Base-by-base conservation (phyloP, 768 basidiomycete genomes). In the Sistotremastrum niveocremeum region DNA sequence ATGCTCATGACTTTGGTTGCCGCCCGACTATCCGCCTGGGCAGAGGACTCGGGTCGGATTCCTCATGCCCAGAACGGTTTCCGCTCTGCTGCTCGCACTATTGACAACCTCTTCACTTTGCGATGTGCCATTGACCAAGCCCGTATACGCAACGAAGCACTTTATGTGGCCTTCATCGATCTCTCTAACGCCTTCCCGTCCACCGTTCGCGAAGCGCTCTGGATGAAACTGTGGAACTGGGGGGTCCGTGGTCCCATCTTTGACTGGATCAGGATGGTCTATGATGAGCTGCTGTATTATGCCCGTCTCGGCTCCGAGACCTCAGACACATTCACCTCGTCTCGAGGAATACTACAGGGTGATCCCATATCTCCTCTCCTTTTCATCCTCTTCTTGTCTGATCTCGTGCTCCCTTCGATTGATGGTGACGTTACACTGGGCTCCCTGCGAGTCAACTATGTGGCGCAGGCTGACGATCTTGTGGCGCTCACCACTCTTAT, bases 31-130 rank as follows among this genome's bases (percentile, higher is more conserved):
- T 42, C 37, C 1, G 48, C 37, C 1, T 62, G 47, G 49, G 50
- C 50, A 28, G 31, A 38, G n/a, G 42, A 41, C 4, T 46, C n/a
- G n/a, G 37, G 44, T 6, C 34, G 58, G 0, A 32, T 66, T 4
- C 62, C 62, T 0, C 46, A 43, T 1, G 56, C 59, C 0, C 64
- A 65, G 45, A 64, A 61, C 44, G 60, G 63, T 0, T 65, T 64
- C 41, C 45, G 60, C 3, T 38, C 41, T 1, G 52, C 50, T 1
- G 56, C 45, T 39, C 42, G 48, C 4, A 52, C 46, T 34, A 51
- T 42, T 28, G 50, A 56, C 45, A 52, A 52, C 44, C 41, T 37
- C n/a, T 38, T 50, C 29, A 52, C 53, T 31, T 48, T 54, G n/a
- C 47, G 55, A 1, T 50, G 49, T 30, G 53, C 56, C 11, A 52